Percentiles rank a stretch among this genome's conserved stretches.
Conservation (phyloP, 2,329 filamentous ascomycete species). For the Colletotrichum eleusines region DNA sequence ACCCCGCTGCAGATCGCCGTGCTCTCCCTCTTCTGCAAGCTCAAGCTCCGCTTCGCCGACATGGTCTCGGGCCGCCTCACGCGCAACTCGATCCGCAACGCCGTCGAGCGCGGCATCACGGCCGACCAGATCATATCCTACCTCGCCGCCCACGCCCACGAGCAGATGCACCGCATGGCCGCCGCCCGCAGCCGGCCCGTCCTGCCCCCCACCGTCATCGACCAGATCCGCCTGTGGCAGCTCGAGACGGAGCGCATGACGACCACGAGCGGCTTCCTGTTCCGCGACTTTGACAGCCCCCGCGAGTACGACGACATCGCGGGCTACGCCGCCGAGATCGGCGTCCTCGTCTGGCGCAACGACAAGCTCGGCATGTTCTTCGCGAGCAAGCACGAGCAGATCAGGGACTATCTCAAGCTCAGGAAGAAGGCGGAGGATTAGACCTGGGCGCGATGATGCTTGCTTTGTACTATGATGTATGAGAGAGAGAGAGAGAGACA, state of each 20-base stretch:
- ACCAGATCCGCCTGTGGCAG: slow-evolving; percentile 98
- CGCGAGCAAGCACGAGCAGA: slow-evolving; percentile 89
- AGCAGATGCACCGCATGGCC: slow-evolving; percentile 84
- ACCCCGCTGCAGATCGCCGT: slow-evolving; percentile 96
- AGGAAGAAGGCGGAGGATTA: slow-evolving; percentile 63
- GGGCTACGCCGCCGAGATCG: slow-evolving; percentile 88
- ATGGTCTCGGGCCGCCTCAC: slow-evolving; percentile 93
- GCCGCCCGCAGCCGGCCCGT: slow-evolving; percentile 73
- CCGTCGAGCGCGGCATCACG: slow-evolving; percentile 91
- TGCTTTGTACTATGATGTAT: background rate
- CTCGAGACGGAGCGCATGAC: slow-evolving; percentile 96
- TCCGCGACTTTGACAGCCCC: slow-evolving; percentile 84
- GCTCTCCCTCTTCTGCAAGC: slow-evolving; percentile 87
- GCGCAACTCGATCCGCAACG: slow-evolving; percentile 86
- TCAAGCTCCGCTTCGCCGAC: slow-evolving; percentile 92
- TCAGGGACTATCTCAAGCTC: slow-evolving; percentile 81
- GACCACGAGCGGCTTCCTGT: slow-evolving; percentile 84
- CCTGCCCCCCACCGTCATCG: slow-evolving; percentile 93
- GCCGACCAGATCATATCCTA: slow-evolving; percentile 96
- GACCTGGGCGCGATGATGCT: background rate
- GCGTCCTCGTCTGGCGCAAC: slow-evolving; percentile 89
- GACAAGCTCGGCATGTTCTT: slow-evolving; percentile 88
- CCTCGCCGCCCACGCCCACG: slow-evolving; percentile 91
- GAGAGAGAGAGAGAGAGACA: background rate
- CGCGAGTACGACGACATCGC: slow-evolving; percentile 78